Percentiles rank a stretch among this genome's conserved stretches.
phyloP scores from a whole-genome alignment of 2,329 filamentous ascomycete species.

The Raffaelea ambrosiae region DNA sequence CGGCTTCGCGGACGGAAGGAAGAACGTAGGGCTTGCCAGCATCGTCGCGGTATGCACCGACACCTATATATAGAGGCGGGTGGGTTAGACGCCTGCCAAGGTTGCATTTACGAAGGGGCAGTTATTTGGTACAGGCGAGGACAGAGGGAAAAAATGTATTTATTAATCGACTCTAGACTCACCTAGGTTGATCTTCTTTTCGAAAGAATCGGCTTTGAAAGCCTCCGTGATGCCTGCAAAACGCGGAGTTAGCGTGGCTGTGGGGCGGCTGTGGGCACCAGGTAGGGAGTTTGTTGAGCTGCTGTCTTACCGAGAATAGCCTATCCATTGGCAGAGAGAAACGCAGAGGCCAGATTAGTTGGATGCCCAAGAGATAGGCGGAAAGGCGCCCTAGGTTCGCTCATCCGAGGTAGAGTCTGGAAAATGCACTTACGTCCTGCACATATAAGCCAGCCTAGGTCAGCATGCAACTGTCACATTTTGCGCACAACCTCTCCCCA shows the following conservation, averaged over 20 bases:
- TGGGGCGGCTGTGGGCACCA: not conserved
- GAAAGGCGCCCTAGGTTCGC: not conserved
- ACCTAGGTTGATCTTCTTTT: slow-evolving; percentile 97
- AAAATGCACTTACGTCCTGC: slow-evolving; percentile 11
- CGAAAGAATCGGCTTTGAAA: slow-evolving; percentile 92
- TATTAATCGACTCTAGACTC: slow-evolving; percentile 14
- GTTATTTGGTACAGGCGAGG: too few species aligned
- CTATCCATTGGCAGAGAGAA: slow-evolving; percentile 29
- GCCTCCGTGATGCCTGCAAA: slow-evolving; percentile 81
- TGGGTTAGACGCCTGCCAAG: too few species aligned
- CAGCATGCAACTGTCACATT: too few species aligned
- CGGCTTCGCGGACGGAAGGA: slow-evolving; percentile 81
- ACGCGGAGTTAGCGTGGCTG: slow-evolving; percentile 1
- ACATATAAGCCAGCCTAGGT: slow-evolving; percentile 22
- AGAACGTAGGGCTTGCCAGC: slow-evolving; percentile 97
- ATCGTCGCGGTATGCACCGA: slow-evolving; percentile 97
- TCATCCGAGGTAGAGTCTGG: not conserved
- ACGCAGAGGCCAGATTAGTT: not conserved
- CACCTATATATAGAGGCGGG: too few species aligned
- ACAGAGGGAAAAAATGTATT: slow-evolving; percentile 6
- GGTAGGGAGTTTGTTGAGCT: not conserved
- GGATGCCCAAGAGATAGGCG: not conserved
- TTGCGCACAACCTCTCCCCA: too few species aligned
- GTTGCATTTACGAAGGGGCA: too few species aligned
- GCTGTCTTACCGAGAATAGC: slow-evolving; percentile 60